phyloP scores from a whole-genome alignment of 208 protist species.

The Perkinsela sp. region DNA sequence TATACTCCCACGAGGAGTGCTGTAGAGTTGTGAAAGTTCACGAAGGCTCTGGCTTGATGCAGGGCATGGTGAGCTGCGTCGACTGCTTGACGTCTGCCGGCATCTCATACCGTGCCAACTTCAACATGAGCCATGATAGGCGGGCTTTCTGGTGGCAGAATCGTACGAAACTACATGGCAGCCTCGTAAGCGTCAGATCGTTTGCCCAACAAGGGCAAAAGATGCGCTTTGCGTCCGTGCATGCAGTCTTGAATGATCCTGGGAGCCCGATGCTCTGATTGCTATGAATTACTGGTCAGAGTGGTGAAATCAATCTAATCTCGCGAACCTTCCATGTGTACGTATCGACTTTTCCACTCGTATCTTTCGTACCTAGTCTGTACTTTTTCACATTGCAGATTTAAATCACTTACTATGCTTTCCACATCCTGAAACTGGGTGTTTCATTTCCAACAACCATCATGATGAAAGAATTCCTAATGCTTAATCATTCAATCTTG shows the following conservation, averaged over 20 bases:
- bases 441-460: too few species aligned
- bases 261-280: too few species aligned
- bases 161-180: background rate
- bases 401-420: too few species aligned
- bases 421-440: too few species aligned
- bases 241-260: background rate
- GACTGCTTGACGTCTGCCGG: background rate
- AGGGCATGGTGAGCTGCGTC: background rate
- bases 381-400: too few species aligned
- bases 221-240: background rate
- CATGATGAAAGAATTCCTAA: too few species aligned
- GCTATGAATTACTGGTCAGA: too few species aligned
- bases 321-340: too few species aligned
- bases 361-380: too few species aligned
- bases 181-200: background rate
- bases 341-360: too few species aligned
- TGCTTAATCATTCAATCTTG: too few species aligned
- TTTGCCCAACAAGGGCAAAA: background rate
- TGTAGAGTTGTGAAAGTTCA: background rate
- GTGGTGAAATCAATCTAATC: too few species aligned
- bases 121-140: background rate
- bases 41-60: background rate
- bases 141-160: background rate
- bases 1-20: background rate
- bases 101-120: background rate